These are phyloP conservation scores for Gaeumannomyces tritici DNA, from an alignment of 2,329 filamentous ascomycete genomes.

Conservation along the genomic window DNA sequence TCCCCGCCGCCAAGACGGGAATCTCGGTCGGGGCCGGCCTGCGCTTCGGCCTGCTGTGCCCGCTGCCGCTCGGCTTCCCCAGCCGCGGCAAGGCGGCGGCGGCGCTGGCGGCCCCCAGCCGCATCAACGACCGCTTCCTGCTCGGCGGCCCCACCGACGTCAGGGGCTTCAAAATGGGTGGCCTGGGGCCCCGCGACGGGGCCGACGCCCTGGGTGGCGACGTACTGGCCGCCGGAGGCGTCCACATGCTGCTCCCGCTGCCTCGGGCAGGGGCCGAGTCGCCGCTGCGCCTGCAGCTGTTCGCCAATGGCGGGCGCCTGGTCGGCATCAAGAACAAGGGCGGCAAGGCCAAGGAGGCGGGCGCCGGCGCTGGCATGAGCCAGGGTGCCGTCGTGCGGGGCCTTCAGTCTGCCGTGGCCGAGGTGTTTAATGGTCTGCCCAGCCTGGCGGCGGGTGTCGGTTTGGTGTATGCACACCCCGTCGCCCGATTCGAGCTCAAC, in stretches of 20 bases:
- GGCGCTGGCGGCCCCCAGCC: constrained; percentile 56
- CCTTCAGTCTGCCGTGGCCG: constrained; percentile 53
- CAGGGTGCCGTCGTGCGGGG: constrained; percentile 38
- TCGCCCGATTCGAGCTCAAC: constrained; percentile 91
- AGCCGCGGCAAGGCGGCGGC: constrained; percentile 42
- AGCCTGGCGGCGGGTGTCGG: constrained; percentile 82
- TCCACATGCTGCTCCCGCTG: constrained; percentile 76
- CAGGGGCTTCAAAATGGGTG: constrained; percentile 82
- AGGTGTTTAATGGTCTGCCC: constrained; percentile 66
- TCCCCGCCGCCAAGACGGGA: constrained; percentile 56
- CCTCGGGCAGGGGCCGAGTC: constrained; percentile 74
- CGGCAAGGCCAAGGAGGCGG: constrained; percentile 25
- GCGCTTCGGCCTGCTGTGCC: constrained; percentile 74
- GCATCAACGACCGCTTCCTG: constrained; percentile 89
- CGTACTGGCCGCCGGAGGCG: constrained; percentile 79
- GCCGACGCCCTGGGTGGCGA: constrained; percentile 83
- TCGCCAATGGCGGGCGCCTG: constrained; percentile 81
- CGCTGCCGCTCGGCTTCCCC: constrained; percentile 56
- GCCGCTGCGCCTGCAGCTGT: constrained; percentile 78
- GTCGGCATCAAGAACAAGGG: constrained; percentile 58
- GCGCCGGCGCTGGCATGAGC: constrained; percentile 17
- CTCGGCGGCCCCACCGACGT: constrained; percentile 93
- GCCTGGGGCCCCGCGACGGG: constrained; percentile 81
- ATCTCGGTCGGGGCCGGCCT: constrained; percentile 77
- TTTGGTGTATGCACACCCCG: constrained; percentile 88